These are phyloP conservation scores for Dryas drummondii DNA, from an alignment of 306 rosid species.

Conservation along the genomic window DNA sequence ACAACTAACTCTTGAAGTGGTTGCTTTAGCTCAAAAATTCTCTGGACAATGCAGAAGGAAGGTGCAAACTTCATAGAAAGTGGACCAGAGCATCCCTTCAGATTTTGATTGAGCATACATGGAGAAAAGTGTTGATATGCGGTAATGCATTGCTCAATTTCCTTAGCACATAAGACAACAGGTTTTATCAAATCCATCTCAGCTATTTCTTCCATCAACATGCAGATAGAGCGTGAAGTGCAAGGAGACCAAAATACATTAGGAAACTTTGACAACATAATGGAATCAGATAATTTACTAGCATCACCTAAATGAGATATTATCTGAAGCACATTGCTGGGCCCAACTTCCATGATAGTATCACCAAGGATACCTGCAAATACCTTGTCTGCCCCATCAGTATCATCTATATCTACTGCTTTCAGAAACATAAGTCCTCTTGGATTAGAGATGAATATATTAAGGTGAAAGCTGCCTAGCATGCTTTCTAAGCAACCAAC, in stretches of 20 bases:
- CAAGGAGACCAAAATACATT: slow-evolving; percentile 54
- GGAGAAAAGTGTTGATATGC: slow-evolving; percentile 39
- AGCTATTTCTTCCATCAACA: slow-evolving; percentile 56
- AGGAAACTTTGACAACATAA: slow-evolving; percentile 44
- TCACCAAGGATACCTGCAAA: slow-evolving; percentile 39
- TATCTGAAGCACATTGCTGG: slow-evolving; percentile 54
- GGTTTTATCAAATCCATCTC: slow-evolving; percentile 49
- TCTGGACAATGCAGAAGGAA: slow-evolving; percentile 42
- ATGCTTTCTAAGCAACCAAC: slow-evolving; percentile 32
- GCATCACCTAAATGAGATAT: slow-evolving; percentile 44
- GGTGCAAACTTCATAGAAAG: slow-evolving; percentile 39
- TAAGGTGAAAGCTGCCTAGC: slow-evolving; percentile 38
- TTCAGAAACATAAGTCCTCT: slow-evolving; percentile 50
- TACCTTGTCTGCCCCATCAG: slow-evolving; percentile 31
- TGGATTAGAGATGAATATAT: slow-evolving; percentile 51
- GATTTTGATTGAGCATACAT: slow-evolving; percentile 29
- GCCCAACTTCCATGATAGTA: slow-evolving; percentile 37
- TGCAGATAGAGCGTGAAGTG: slow-evolving; percentile 40
- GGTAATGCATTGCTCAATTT: slow-evolving; percentile 43
- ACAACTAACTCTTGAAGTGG: slow-evolving; percentile 34
- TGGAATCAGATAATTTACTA: slow-evolving; percentile 31
- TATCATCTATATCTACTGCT: slow-evolving; percentile 35
- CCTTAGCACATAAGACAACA: slow-evolving; percentile 43
- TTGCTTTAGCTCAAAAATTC: slow-evolving; percentile 43
- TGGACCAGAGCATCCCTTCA: slow-evolving; percentile 30